phyloP scores from a whole-genome alignment of 352 stramenopile species.

The Globisporangium spinosum region DNA sequence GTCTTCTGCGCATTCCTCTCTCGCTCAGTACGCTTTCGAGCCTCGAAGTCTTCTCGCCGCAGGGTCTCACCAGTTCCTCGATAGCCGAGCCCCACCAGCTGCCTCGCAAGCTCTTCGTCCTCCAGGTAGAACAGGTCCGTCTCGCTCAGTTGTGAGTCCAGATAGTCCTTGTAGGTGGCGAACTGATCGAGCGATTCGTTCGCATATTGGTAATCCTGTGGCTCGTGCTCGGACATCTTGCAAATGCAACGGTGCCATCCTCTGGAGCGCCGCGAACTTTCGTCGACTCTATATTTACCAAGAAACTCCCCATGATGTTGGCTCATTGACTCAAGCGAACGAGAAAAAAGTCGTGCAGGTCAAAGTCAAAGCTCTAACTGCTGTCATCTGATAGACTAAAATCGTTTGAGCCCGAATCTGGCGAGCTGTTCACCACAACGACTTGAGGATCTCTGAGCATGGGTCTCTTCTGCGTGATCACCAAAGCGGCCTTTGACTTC shows the following conservation, averaged over 20 bases:
- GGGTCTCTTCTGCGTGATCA: background rate
- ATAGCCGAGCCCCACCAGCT: slow-evolving; percentile 94
- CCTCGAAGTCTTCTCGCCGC: slow-evolving; percentile 91
- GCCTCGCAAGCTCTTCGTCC: slow-evolving; percentile 90
- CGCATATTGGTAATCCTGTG: slow-evolving; percentile 62
- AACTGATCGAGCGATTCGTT: slow-evolving; percentile 89
- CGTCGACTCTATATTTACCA: slow-evolving; percentile 8
- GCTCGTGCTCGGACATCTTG: slow-evolving; percentile 48
- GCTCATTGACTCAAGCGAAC: background rate
- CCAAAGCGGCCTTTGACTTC: background rate
- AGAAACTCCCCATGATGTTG: background rate
- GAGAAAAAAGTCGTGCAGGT: background rate
- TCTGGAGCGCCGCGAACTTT: background rate
- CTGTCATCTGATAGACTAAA: slow-evolving; percentile 22
- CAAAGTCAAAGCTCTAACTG: background rate
- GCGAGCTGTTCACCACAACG: slow-evolving; percentile 3
- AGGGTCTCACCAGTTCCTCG: slow-evolving; percentile 90
- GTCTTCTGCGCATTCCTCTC: slow-evolving; percentile 90
- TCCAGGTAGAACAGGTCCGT: slow-evolving; percentile 94
- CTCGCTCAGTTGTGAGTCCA: slow-evolving; percentile 90
- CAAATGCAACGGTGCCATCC: background rate
- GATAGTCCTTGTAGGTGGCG: slow-evolving; percentile 93
- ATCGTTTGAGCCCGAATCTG: slow-evolving; percentile 5
- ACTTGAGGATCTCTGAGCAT: background rate
- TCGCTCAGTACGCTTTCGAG: slow-evolving; percentile 81